A percentile compares a stretch with the other conserved stretches of the same genome.
These are phyloP conservation scores for Phyllosticta citrichinensis DNA, from an alignment of 2,329 filamentous ascomycete genomes.

Conservation along the genomic window DNA sequence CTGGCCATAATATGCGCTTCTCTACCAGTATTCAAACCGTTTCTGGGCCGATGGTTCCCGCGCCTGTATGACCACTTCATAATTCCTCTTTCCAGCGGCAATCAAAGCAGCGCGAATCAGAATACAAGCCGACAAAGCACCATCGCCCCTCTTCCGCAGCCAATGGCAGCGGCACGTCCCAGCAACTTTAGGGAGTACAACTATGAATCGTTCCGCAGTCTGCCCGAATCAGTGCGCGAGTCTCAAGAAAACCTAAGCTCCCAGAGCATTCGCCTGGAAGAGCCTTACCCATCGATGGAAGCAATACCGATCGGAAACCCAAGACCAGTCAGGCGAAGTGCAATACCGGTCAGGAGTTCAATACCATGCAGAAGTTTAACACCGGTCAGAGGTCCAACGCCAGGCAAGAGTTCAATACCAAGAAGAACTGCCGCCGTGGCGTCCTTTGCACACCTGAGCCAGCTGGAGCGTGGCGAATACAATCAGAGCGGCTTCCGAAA, in stretches of 20 bases:
- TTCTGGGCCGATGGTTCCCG: not conserved
- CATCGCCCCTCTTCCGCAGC: not conserved
- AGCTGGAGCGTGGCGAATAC: not conserved
- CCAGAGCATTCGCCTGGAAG: too few relatives aligned
- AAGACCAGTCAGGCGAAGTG: too few relatives aligned
- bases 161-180: not conserved
- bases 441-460: not conserved
- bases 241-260: too few relatives aligned
- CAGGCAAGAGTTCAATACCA: too few relatives aligned
- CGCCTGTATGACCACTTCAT: not conserved
- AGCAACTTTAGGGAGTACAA: not conserved
- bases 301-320: too few relatives aligned
- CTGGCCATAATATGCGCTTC: slow-evolving; percentile 22
- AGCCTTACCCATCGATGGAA: too few relatives aligned
- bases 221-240: too few relatives aligned
- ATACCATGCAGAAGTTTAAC: too few relatives aligned
- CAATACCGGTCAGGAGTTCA: too few relatives aligned
- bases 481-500: not conserved
- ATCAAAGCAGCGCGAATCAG: not conserved
- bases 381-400: too few relatives aligned
- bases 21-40: slow-evolving; percentile 15
- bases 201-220: not conserved
- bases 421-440: not conserved
- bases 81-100: not conserved
- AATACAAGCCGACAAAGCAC: not conserved